A percentile compares a stretch with the other conserved stretches of the same genome.
Evolutionary conservation across 1,284 basidiomycete genomes (phyloP).

Genomic region (Psilocybe mexicana): DNA sequence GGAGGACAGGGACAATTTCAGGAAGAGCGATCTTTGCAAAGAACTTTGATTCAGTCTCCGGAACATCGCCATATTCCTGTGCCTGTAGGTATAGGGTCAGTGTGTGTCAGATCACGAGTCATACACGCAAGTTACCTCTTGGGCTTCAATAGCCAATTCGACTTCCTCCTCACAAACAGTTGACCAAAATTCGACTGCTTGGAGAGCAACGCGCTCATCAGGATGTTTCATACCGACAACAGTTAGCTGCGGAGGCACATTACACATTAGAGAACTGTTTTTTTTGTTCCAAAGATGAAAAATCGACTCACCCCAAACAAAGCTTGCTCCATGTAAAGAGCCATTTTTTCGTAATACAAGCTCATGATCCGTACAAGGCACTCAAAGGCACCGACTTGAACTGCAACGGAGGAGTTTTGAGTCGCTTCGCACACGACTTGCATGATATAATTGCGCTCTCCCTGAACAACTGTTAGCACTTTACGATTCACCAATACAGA

Average conservation of each 20-base stretch:
- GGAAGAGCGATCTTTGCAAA: slow-evolving; percentile 95
- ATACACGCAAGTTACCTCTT: slow-evolving; percentile 61
- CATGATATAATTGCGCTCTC: slow-evolving; percentile 99
- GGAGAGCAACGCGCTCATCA: slow-evolving; percentile 91
- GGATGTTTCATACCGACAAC: slow-evolving; percentile 97
- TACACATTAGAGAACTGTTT: neutral
- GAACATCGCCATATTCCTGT: slow-evolving; percentile 87
- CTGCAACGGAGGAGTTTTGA: slow-evolving; percentile 75
- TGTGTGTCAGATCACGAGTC: neutral
- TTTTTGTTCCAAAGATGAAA: neutral
- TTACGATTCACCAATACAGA: slow-evolving; percentile 10
- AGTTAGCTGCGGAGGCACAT: slow-evolving; percentile 64
- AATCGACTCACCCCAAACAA: slow-evolving; percentile 81
- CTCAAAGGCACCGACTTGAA: slow-evolving; percentile 94
- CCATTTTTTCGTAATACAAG: slow-evolving; percentile 99
- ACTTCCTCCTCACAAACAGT: slow-evolving; percentile 99
- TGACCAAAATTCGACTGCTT: slow-evolving; percentile 99
- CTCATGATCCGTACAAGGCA: slow-evolving; percentile 97
- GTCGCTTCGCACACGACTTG: slow-evolving; percentile 99
- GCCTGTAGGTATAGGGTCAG: slow-evolving; percentile 51
- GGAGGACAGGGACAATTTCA: slow-evolving; percentile 92
- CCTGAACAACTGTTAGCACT: slow-evolving; percentile 48
- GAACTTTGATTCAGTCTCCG: slow-evolving; percentile 84
- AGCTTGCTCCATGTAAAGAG: slow-evolving; percentile 99
- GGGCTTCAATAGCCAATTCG: slow-evolving; percentile 89